Conservation (phyloP, 768 basidiomycete genomes). For the Butyriboletus loyo region DNA sequence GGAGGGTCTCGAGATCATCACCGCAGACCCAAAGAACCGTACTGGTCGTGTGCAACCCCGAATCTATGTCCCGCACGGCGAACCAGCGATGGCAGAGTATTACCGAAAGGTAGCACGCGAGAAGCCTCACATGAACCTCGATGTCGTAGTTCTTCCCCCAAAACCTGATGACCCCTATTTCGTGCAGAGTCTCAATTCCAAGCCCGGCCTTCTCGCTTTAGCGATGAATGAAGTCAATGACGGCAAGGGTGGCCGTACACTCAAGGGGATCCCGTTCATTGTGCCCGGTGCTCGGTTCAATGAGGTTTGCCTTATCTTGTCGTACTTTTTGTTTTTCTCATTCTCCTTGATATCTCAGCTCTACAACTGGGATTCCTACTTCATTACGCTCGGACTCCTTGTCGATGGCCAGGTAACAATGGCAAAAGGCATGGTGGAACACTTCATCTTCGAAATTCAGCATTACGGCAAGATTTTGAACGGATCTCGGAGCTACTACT, state of each 20-base stretch:
- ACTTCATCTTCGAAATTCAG: constrained; percentile 98
- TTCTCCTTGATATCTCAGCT: constrained; percentile 45
- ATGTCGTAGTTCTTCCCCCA: constrained; percentile 85
- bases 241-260: constrained; percentile 68
- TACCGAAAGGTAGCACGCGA: constrained; percentile 87
- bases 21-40: constrained; percentile 97
- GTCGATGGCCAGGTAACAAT: constrained; percentile 92
- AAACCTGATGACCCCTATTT: constrained; percentile 85
- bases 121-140: constrained; percentile 91
- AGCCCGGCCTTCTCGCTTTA: constrained; percentile 90
- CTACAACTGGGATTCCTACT: constrained; percentile 96
- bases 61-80: constrained; percentile 92
- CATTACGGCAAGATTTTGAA: constrained; percentile 97
- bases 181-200: constrained; percentile 90
- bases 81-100: constrained; percentile 93
- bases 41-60: constrained; percentile 85
- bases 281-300: constrained; percentile 96
- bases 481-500: constrained; percentile 92
- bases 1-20: constrained; percentile 95
- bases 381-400: constrained; percentile 88
- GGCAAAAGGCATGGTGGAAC: constrained; percentile 98
- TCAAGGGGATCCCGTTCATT: constrained; percentile 95
- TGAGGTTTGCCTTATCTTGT: constrained; percentile 54
- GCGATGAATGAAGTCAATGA: constrained; percentile 94
- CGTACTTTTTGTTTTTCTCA: constrained; percentile 2